Base-by-base conservation (phyloP, 83 land plant species). In the Isoetes engelmannii region DNA sequence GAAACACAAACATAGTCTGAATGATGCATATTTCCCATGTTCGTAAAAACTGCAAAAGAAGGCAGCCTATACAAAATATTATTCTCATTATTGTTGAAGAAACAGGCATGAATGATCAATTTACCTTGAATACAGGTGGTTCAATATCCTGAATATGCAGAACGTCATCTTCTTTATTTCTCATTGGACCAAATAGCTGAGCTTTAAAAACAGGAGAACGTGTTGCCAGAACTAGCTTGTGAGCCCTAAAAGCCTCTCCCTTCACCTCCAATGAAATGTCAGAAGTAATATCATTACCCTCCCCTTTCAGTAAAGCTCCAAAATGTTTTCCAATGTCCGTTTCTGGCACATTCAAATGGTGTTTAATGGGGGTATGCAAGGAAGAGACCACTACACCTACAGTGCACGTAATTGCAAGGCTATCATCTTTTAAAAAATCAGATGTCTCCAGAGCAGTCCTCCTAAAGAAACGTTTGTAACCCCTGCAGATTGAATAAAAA, bases 141-240 rank as follows among this genome's bases (percentile, higher is more conserved):
- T 89, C 94, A 45, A 92, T 74, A 51, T 92, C 97, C 65, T 89
- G 75, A 4, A 92, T 69, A 19, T 71, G 72, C 5, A 92, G 64
- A 54, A 70, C 63, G 20, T 78, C 82, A 53, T 75, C 76, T 50
- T 81, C 78, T 4, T 74, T 80, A 64, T 89, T 80, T 18, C 83
- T 83, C 80, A 92, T 79, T 3, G 76, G 88, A 4, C 97, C 97
- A 82, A 73, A 86, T 37, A 92, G 79, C 74, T 92, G 97, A 4
- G 95, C 94, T 70, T 78, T 77, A 51, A 89, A 92, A 6, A 92
- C 91, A 42, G 95, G 97, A 9, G 97, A 92, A 6, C 94, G 84
- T 61, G 91, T 89, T 44, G 95, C 97, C 59, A 92, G 80, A 19
- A 92, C 82, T 58, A 84, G 74, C 69, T 89, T 92, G 65, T 92